Base-by-base conservation (phyloP, 176 grass and related monocot genomes). In the Tillandsia leiboldiana region DNA sequence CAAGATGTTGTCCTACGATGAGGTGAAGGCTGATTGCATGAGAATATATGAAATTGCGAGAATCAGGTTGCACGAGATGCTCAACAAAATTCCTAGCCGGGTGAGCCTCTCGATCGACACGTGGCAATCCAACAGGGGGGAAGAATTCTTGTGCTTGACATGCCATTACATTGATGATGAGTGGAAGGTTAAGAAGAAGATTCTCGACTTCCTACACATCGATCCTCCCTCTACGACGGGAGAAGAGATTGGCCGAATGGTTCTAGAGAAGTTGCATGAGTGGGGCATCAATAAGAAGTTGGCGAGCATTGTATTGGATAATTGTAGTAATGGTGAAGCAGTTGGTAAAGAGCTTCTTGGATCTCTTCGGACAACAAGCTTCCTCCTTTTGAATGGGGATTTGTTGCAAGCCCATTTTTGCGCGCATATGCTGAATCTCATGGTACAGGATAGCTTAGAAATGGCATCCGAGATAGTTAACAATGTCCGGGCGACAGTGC, bases 161-260 rank as follows among this genome's bases (percentile, higher is more conserved):
- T 87, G 89, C 76, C 89, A 99, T 75, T 93, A 87, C 65, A 83
- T 99, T 71, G 89, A 97, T 67, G 78, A 89, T 53, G 89, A 99
- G 51, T 93, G 94, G 94, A 92, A 87, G 83, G 70, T 90, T 74
- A 72, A 84, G 80, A 93, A 93, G 87, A 99, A 85, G 72, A 90
- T 93, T 73, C 82, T 99, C 18, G 93, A 90, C 66, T 92, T 99
- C 73, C 79, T 93, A 72, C 87, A 82, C 69, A 51, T 90, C 24
- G 87, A 87, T 59, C 51, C 85, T 51, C 72, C 80, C 53, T 80
- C 33, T 42, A 42, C 83, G 27, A 75, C 77, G 67, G 49, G 67
- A 47, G 79, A 82, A 62, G 75, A 90, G 71, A 85, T 83, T 65
- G 74, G 81, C 70, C 87, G 68, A 66, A 72, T 73, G 26, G 90